Conservation (phyloP, 2,329 filamentous ascomycete species). For the Diplocarpon mali region DNA sequence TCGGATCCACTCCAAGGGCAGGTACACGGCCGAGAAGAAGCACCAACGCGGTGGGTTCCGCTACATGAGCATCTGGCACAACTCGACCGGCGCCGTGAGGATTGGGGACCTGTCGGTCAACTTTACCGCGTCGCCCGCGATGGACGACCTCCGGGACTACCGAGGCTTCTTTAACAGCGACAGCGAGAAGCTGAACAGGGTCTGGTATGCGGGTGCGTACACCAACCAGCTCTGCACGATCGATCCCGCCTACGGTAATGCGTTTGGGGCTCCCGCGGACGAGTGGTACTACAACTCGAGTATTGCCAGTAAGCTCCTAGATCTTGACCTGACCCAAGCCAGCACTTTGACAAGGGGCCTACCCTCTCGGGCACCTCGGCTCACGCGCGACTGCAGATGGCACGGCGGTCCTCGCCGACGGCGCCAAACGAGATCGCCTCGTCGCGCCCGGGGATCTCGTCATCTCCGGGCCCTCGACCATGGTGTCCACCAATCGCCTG, state of each 20-base stretch:
- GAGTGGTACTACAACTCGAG: constrained; percentile 27
- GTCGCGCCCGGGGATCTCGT: constrained; percentile 53
- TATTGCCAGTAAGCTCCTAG: constrained; percentile 8
- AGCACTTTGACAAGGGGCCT: too few species aligned
- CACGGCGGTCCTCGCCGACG: constrained; percentile 34
- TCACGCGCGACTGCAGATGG: constrained; percentile 4
- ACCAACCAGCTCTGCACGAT: constrained; percentile 28
- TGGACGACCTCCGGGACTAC: constrained; percentile 33
- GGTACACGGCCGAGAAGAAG: constrained; percentile 31
- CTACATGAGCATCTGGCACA: constrained; percentile 37
- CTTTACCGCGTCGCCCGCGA: constrained; percentile 23
- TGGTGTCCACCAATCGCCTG: constrained; percentile 43
- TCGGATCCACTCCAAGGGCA: constrained; percentile 26
- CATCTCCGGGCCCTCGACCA: constrained; percentile 41
- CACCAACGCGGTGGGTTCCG: constrained; percentile 40
- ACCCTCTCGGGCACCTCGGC: too few species aligned
- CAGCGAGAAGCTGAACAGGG: constrained; percentile 39
- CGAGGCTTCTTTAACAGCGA: constrained; percentile 41
- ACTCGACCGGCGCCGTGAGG: constrained; percentile 16
- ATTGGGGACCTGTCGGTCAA: constrained; percentile 26
- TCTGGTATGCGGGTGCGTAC: constrained; percentile 38
- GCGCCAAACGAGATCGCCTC: constrained; percentile 47
- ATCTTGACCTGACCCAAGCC: too few species aligned
- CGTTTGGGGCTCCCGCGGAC: constrained; percentile 6
- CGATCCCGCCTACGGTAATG: constrained; percentile 20